These are phyloP conservation scores for Gracilaria vermiculophylla DNA, from an alignment of 23 red algal genomes.

Conservation along the genomic window DNA sequence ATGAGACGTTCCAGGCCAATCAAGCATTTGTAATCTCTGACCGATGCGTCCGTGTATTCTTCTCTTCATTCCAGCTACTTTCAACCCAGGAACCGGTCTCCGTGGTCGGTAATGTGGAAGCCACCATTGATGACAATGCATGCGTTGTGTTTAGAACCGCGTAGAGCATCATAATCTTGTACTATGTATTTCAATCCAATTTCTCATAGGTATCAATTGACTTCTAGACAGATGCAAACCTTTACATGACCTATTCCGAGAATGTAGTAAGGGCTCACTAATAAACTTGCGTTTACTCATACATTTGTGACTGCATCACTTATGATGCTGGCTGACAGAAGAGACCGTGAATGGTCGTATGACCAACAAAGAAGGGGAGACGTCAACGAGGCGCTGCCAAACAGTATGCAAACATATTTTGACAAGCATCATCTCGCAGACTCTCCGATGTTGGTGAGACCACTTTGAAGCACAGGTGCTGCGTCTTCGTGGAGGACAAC, in stretches of 20 bases:
- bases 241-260: constrained; percentile 1
- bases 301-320: neutral
- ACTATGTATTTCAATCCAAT: constrained; percentile 2
- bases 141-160: constrained; percentile 33
- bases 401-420: too few relatives aligned
- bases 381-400: too few relatives aligned
- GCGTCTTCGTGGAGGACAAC: neutral
- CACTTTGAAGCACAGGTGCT: too few relatives aligned
- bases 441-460: too few relatives aligned
- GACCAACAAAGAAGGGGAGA: too few relatives aligned
- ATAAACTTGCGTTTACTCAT: neutral
- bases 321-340: neutral
- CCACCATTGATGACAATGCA: neutral
- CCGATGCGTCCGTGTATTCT: constrained; percentile 47
- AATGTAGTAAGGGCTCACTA: neutral
- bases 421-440: too few relatives aligned
- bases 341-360: neutral
- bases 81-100: neutral
- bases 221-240: neutral
- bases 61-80: constrained; percentile 37
- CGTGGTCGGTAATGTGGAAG: constrained; percentile 9
- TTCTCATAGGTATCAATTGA: neutral
- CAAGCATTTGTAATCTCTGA: neutral
- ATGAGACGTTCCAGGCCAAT: constrained; percentile 27
- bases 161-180: neutral